Percentiles rank a stretch among this genome's conserved stretches.
phyloP scores from a whole-genome alignment of 2,329 filamentous ascomycete genomes.

The Chrysoporthe puriensis region DNA sequence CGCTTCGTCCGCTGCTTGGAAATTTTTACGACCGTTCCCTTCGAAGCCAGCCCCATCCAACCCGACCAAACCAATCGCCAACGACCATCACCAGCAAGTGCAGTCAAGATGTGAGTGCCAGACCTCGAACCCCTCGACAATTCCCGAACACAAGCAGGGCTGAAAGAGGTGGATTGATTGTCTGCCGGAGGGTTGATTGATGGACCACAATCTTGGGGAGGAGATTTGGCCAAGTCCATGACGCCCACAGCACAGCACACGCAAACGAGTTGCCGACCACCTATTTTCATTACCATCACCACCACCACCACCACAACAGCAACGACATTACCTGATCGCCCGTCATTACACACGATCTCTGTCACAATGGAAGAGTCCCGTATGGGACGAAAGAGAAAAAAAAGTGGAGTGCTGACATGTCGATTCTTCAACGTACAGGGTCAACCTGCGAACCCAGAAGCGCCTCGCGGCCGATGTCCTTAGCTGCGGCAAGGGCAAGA shows the following conservation, averaged over 20 bases:
- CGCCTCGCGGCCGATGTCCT: constrained; percentile 98
- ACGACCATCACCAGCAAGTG: constrained; percentile 43
- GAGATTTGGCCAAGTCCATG: constrained; percentile 14
- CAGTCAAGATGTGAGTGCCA: constrained; percentile 45
- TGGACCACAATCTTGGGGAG: constrained; percentile 10
- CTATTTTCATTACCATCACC: neutral
- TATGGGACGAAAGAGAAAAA: neutral
- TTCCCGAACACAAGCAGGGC: constrained; percentile 13
- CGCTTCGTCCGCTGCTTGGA: constrained; percentile 26
- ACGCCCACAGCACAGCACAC: constrained; percentile 19
- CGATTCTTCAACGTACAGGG: constrained; percentile 62
- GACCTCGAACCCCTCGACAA: constrained; percentile 24
- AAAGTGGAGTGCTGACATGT: constrained; percentile 28
- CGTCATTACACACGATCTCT: constrained; percentile 14
- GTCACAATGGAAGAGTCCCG: neutral
- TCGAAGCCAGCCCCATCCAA: constrained; percentile 29
- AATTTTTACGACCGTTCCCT: constrained; percentile 31
- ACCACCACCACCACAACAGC: constrained; percentile 15
- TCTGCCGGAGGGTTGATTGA: constrained; percentile 23
- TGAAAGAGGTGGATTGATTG: constrained; percentile 22
- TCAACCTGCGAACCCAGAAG: constrained; percentile 99
- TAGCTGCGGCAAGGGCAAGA: constrained; percentile 99
- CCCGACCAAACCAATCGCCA: constrained; percentile 32
- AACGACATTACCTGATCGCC: constrained; percentile 9
- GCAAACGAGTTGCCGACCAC: constrained; percentile 10